Evolutionary conservation across 2,329 filamentous ascomycete species (phyloP).

Genomic region (Thielaviopsis populi): DNA sequence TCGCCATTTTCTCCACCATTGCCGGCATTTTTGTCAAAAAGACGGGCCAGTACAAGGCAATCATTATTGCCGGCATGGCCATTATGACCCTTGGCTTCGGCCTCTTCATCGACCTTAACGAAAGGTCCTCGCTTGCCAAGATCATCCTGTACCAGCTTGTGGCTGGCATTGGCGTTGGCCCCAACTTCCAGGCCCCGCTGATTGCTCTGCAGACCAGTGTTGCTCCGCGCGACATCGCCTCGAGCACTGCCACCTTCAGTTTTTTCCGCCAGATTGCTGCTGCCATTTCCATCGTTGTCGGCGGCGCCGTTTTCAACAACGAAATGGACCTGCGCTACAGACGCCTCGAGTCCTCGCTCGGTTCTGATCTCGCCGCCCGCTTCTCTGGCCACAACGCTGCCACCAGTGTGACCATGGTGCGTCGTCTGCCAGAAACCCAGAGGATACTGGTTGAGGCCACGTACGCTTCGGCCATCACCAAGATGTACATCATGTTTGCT

Average conservation of each 20-base stretch:
- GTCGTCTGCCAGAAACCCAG: slow-evolving; percentile 33
- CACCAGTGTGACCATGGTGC: slow-evolving; percentile 43
- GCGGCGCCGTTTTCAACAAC: slow-evolving; percentile 69
- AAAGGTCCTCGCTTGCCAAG: slow-evolving; percentile 38
- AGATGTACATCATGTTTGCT: slow-evolving; percentile 44
- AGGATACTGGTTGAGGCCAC: slow-evolving; percentile 30
- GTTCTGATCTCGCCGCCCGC: slow-evolving; percentile 32
- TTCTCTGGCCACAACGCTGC: slow-evolving; percentile 46
- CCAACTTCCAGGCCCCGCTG: slow-evolving; percentile 54
- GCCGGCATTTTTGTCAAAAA: slow-evolving; percentile 44
- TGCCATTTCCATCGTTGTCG: slow-evolving; percentile 53
- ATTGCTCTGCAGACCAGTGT: slow-evolving; percentile 53
- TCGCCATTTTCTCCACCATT: slow-evolving; percentile 46
- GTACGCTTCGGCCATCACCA: slow-evolving; percentile 35
- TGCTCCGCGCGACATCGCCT: slow-evolving; percentile 48
- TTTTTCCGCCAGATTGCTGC: slow-evolving; percentile 57
- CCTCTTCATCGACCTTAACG: slow-evolving; percentile 45
- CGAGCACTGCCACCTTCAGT: slow-evolving; percentile 50
- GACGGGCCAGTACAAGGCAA: slow-evolving; percentile 48
- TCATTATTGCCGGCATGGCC: slow-evolving; percentile 43
- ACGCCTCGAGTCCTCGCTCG: slow-evolving; percentile 35
- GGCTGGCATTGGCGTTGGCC: slow-evolving; percentile 48
- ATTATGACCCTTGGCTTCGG: slow-evolving; percentile 52
- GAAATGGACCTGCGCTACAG: slow-evolving; percentile 44
- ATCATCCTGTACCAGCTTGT: slow-evolving; percentile 48